These are phyloP conservation scores for Coniosporium tulheliwenetii DNA, from an alignment of 2,329 filamentous ascomycete species.

Conservation along the genomic window DNA sequence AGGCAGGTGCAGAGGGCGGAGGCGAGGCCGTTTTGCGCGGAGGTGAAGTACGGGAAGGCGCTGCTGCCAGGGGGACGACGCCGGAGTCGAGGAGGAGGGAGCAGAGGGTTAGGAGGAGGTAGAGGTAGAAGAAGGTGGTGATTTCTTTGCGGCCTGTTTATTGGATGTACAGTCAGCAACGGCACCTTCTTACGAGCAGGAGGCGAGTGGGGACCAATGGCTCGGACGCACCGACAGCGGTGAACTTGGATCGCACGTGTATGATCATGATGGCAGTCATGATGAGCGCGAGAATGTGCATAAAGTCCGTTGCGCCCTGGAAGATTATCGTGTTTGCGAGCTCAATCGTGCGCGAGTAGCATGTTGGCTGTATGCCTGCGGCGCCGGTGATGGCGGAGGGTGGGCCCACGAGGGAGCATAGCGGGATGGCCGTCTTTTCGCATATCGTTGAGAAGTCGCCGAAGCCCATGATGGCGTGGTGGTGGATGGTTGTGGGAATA, in stretches of 20 bases:
- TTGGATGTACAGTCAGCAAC: background rate
- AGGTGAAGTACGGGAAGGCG: slow-evolving; percentile 82
- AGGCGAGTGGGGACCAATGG: background rate
- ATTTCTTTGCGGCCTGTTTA: slow-evolving; percentile 48
- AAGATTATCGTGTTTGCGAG: slow-evolving; percentile 98
- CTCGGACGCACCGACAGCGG: slow-evolving; percentile 66
- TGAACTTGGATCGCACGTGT: slow-evolving; percentile 94
- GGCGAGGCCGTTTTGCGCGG: slow-evolving; percentile 68
- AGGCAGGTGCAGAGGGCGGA: slow-evolving; percentile 80
- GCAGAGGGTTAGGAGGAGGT: slow-evolving; percentile 75
- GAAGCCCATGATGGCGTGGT: slow-evolving; percentile 54
- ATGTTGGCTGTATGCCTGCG: slow-evolving; percentile 72
- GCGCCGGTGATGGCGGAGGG: slow-evolving; percentile 50
- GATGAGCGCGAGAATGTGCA: slow-evolving; percentile 76
- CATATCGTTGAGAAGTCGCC: slow-evolving; percentile 84
- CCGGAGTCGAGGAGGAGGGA: slow-evolving; percentile 87
- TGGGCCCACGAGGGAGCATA: slow-evolving; percentile 74
- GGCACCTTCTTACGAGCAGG: background rate
- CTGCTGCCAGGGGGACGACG: slow-evolving; percentile 71
- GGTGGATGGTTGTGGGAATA: no score
- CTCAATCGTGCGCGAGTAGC: slow-evolving; percentile 90
- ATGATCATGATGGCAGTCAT: slow-evolving; percentile 98
- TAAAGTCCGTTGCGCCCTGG: slow-evolving; percentile 75
- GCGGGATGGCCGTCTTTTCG: slow-evolving; percentile 65
- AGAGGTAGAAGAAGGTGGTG: slow-evolving; percentile 92